These are phyloP conservation scores for Trichoderma erinaceum DNA, from an alignment of 495 filamentous ascomycete species.

Conservation along the genomic window DNA sequence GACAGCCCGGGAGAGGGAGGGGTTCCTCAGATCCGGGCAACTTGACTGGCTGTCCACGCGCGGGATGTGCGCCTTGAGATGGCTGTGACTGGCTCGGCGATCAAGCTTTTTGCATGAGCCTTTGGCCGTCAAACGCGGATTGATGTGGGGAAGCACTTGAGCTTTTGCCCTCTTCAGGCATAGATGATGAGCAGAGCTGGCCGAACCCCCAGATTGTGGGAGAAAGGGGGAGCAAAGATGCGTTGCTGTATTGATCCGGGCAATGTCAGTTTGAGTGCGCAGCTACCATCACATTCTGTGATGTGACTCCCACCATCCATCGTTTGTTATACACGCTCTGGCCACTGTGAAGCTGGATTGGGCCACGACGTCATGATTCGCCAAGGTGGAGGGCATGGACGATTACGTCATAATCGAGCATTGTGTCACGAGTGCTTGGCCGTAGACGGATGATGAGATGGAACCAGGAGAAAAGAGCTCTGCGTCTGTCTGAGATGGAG, in stretches of 20 bases:
- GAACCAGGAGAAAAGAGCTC: not conserved
- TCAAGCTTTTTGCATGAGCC: not conserved
- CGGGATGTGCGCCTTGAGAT: not conserved
- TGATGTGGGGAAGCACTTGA: not conserved
- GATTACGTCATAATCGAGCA: constrained; percentile 1
- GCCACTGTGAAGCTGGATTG: not conserved
- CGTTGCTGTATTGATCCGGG: not conserved
- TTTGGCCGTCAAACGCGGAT: not conserved
- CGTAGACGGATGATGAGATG: not conserved
- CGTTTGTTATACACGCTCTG: not conserved
- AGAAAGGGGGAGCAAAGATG: not conserved
- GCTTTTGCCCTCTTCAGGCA: not conserved
- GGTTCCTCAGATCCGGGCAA: not conserved
- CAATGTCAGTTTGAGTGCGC: too few species aligned
- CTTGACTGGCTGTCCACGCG: not conserved
- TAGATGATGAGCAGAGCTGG: not conserved
- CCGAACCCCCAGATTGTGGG: not conserved
- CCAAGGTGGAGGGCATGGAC: not conserved
- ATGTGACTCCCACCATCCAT: not conserved
- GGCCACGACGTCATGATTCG: constrained; percentile 6
- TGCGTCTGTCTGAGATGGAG: not conserved
- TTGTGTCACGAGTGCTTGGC: not conserved
- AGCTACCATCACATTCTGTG: not conserved
- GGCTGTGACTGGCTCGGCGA: not conserved
- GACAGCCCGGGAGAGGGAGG: not conserved